A percentile compares a stretch with the other conserved stretches of the same genome.
Evolutionary conservation across 768 basidiomycete species (phyloP).

Genomic region (Leccinum fibrillosum): DNA sequence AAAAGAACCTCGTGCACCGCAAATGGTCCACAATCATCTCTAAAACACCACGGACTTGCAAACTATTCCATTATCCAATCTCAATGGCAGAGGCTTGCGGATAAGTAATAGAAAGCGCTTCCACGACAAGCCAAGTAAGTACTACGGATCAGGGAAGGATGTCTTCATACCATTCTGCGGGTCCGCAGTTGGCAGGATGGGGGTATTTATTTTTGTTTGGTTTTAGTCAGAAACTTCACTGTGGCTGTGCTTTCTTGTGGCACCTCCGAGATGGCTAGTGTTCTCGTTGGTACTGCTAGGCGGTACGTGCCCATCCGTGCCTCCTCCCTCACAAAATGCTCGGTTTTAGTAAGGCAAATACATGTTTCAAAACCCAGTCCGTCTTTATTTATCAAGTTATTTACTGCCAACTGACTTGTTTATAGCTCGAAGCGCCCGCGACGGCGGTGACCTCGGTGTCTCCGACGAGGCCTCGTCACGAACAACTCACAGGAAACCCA

Average conservation of each 20-base stretch:
- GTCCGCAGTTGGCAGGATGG: too few species aligned
- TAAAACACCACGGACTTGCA: neutral
- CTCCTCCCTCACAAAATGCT: slow-evolving; percentile 1
- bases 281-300: slow-evolving; percentile 11
- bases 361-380: slow-evolving; percentile 23
- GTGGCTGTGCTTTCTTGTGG: neutral
- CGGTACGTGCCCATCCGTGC: slow-evolving; percentile 7
- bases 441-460: slow-evolving; percentile 12
- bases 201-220: slow-evolving; percentile 14
- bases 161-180: neutral
- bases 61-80: neutral
- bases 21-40: neutral
- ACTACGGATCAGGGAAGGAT: neutral
- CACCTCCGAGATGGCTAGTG: slow-evolving; percentile 12
- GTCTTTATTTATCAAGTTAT: slow-evolving; percentile 7
- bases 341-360: slow-evolving; percentile 10
- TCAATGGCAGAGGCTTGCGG: neutral
- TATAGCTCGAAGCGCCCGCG: slow-evolving; percentile 14
- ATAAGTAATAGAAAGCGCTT: neutral
- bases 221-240: neutral
- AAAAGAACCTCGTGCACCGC: neutral
- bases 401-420: neutral
- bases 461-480: slow-evolving; percentile 2
- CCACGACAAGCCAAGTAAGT: neutral
- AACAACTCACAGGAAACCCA: neutral